Percentiles rank a stretch among this genome's conserved stretches.
phyloP scores from a whole-genome alignment of 1,139 yeast genomes.

The Blastobotrys capitulatus region DNA sequence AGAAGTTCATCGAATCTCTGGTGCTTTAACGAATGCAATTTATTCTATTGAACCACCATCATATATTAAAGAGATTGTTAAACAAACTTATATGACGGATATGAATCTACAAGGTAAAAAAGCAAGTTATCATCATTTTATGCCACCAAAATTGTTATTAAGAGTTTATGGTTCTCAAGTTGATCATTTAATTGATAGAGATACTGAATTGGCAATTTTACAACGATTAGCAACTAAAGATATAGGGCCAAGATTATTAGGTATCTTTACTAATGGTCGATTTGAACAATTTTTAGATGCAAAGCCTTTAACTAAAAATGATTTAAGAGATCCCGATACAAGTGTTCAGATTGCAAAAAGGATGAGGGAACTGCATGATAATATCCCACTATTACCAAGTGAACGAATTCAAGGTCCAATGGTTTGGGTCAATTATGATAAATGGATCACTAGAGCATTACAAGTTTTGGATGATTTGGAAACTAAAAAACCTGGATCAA shows the following conservation, averaged over 20 bases:
- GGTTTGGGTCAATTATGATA: conserved; percentile 62
- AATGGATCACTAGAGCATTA: conserved; percentile 65
- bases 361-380: conserved; percentile 89
- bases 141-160: conserved; percentile 50
- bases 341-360: conserved; percentile 88
- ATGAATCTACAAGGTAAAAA: conserved; percentile 13
- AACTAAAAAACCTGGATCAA: conserved; percentile 19
- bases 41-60: conserved; percentile 51
- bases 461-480: conserved; percentile 32
- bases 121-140: conserved; percentile 27
- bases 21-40: conserved; percentile 90
- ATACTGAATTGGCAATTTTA: conserved; percentile 66
- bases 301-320: conserved; percentile 62
- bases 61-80: conserved; percentile 28
- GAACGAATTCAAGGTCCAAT: conserved; percentile 57
- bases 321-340: conserved; percentile 68
- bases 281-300: conserved; percentile 88
- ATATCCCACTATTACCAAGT: conserved; percentile 54
- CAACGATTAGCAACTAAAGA: conserved; percentile 67
- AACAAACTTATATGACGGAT: conserved; percentile 17
- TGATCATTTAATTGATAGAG: conserved; percentile 80
- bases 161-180: conserved; percentile 91
- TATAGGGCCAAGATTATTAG: conserved; percentile 85
- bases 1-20: conserved; percentile 63
- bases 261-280: conserved; percentile 86